Conservation (phyloP, 768 basidiomycete species). For the Mycena amicta region DNA sequence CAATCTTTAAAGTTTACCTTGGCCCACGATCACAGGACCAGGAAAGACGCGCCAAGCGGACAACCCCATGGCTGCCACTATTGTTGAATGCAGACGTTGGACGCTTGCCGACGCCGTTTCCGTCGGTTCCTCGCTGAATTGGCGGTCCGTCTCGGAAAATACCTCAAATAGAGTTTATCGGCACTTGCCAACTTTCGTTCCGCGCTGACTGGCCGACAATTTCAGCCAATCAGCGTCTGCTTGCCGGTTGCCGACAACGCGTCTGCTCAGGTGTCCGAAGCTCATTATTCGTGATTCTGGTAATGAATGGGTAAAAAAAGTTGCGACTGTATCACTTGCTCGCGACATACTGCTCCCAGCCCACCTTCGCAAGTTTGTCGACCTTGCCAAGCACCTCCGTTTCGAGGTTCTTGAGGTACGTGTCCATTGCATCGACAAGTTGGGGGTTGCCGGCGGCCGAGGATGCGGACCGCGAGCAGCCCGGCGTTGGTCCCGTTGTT, state of each 20-base stretch:
- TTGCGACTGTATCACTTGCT: conserved; percentile 25
- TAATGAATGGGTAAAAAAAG: not conserved
- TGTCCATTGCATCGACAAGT: conserved; percentile 67
- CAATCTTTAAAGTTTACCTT: not conserved
- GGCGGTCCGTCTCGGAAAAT: no score
- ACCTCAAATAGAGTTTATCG: no score
- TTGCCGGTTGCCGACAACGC: no score
- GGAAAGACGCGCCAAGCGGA: not conserved
- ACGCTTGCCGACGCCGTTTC: no score
- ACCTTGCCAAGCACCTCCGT: conserved; percentile 80
- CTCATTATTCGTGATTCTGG: not conserved
- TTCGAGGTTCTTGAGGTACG: conserved; percentile 70
- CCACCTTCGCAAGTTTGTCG: conserved; percentile 70
- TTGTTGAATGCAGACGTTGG: not conserved
- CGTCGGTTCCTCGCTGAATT: no score
- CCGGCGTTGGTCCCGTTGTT: conserved; percentile 95
- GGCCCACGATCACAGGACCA: conserved; percentile 1
- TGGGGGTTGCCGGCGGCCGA: conserved; percentile 73
- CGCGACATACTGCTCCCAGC: conserved; percentile 84
- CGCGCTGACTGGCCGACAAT: not conserved
- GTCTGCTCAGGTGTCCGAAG: not conserved
- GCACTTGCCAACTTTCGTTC: no score
- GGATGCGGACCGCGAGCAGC: conserved; percentile 87
- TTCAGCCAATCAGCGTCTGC: not conserved
- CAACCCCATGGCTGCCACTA: not conserved